Base-by-base conservation (phyloP, 2,329 filamentous ascomycete species). In the Alternaria burnsii region DNA sequence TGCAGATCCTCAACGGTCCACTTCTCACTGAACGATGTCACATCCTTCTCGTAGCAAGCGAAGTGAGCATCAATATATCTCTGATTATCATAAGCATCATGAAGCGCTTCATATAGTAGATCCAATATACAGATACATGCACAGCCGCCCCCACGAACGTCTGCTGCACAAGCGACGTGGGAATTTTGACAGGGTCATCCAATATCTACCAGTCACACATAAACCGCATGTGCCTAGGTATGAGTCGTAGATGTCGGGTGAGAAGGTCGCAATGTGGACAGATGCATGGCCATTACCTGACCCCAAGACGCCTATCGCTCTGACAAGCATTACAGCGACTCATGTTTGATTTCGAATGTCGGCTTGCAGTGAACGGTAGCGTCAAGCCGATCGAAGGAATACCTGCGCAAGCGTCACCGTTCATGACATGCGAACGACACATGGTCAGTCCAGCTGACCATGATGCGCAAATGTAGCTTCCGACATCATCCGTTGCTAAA, bases 341-440 rank as follows among this genome's bases (percentile, higher is more conserved):
- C 46, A 38, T 36, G 46, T 50, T 7, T 38, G 32, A 50, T 26
- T 50, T 50, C 14, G 22, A 38, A 50, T 24, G 20, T 24, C 16
- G 46, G 46, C 46, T 38, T 50, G 46, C 14, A 50, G 32, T 50
- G 46, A 50, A 24, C 30, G 32, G 32, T 50, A 26, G 20, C 32
- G 32, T 36, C 30, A 24, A 50, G 46, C 46, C 32, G 12, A 50
- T 34, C 38, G 46, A 36, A 50, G 24, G 48, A 54, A 52, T 32
- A 53, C 38, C 24, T 40, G 54, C 34, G 57, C 44, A 51, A 44
- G 52, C 50, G 52, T 48, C 51, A 56, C 57, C 44, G 57, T 59
- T 59, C 52, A n/a, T 32, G 44, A 55, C 42, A 59, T 59, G 57
- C 57, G 57, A 59, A 59, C 57, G 57, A 50, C 30, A 38, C 48